A percentile compares a stretch with the other conserved stretches of the same genome.
Conservation (phyloP, 1,284 basidiomycete genomes). For the Meripilus lineatus region DNA sequence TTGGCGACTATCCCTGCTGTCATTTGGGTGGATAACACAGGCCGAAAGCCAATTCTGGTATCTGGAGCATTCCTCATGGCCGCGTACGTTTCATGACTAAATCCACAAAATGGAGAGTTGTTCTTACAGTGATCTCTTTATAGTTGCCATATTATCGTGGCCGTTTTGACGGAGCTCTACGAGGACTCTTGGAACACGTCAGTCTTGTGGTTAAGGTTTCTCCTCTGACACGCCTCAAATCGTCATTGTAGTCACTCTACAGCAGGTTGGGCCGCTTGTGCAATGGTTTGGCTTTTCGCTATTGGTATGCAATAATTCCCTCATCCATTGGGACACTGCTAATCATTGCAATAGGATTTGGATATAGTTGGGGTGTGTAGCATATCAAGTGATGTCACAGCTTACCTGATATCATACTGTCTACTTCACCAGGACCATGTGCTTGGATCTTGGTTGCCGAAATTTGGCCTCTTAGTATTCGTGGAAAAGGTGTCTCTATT, state of each 20-base stretch:
- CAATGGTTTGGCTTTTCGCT: conserved; percentile 64
- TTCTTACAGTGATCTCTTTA: background rate
- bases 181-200: conserved; percentile 46
- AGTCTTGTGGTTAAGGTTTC: conserved; percentile 24
- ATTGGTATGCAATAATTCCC: conserved; percentile 35
- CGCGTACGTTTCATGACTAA: conserved; percentile 28
- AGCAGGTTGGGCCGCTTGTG: conserved; percentile 65
- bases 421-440: too few relatives aligned
- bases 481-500: conserved; percentile 66
- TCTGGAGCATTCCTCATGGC: conserved; percentile 73
- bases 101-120: background rate
- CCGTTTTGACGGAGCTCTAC: conserved; percentile 52
- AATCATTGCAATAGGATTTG: conserved; percentile 38
- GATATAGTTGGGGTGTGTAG: conserved; percentile 73
- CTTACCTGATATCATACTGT: conserved; percentile 17
- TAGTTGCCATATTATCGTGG: conserved; percentile 64
- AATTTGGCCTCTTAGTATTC: conserved; percentile 63
- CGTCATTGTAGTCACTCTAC: conserved; percentile 26
- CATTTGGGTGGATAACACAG: conserved; percentile 67
- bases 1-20: conserved; percentile 71
- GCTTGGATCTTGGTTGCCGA: conserved; percentile 64
- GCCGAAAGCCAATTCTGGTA: conserved; percentile 64
- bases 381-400: conserved; percentile 23
- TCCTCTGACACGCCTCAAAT: background rate
- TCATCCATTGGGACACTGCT: conserved; percentile 2